Evolutionary conservation across 805 yeast species (phyloP).

Genomic region (Geotrichum ghanense): DNA sequence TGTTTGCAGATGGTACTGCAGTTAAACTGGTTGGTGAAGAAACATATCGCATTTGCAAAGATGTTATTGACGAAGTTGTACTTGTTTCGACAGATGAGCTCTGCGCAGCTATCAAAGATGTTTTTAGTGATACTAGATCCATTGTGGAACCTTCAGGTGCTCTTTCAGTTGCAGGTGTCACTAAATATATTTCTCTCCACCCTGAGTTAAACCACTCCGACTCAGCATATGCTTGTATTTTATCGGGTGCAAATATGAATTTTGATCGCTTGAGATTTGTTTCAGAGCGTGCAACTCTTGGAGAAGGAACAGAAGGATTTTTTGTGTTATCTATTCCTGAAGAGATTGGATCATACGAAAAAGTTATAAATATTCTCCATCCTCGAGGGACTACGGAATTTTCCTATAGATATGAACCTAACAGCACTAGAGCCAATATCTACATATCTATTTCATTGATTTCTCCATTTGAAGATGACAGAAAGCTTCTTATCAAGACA

Average conservation of each 20-base stretch:
- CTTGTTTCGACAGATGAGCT: constrained; percentile 85
- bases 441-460: constrained; percentile 77
- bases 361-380: constrained; percentile 62
- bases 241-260: constrained; percentile 97
- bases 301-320: constrained; percentile 95
- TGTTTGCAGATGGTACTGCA: constrained; percentile 98
- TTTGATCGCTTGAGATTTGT: constrained; percentile 93
- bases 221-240: constrained; percentile 68
- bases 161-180: constrained; percentile 87
- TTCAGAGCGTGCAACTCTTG: constrained; percentile 94
- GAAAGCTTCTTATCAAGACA: constrained; percentile 47
- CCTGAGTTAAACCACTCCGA: constrained; percentile 61
- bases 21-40: constrained; percentile 85
- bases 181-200: constrained; percentile 57
- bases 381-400: constrained; percentile 94
- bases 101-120: constrained; percentile 93
- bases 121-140: constrained; percentile 90
- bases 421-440: constrained; percentile 49
- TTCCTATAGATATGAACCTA: constrained; percentile 60
- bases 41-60: constrained; percentile 69
- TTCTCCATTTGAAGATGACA: constrained; percentile 57
- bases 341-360: constrained; percentile 77
- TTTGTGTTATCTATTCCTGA: constrained; percentile 87
- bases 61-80: constrained; percentile 81
- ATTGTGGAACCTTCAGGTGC: constrained; percentile 98